phyloP scores from a whole-genome alignment of 2,329 filamentous ascomycete genomes.

The Talaromyces sp. region DNA sequence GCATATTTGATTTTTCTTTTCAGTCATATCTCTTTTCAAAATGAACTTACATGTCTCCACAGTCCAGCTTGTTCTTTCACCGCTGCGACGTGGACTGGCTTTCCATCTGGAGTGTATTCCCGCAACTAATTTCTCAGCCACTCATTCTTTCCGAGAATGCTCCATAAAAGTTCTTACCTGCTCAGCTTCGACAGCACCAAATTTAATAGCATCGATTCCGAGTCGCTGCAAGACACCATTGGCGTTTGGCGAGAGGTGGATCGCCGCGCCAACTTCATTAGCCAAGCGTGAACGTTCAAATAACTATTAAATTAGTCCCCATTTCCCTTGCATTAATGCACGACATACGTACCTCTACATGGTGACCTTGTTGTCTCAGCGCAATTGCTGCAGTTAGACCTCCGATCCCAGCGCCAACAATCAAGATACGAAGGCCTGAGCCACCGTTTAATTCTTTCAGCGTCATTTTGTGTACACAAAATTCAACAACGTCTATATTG shows the following conservation, averaged over 20 bases:
- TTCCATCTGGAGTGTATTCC: conserved; percentile 44
- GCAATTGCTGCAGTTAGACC: conserved; percentile 47
- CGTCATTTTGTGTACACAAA: conserved; percentile 16
- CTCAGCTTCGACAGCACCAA: conserved; percentile 43
- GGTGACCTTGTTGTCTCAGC: conserved; percentile 56
- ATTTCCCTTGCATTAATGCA: background rate
- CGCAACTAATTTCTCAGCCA: conserved; percentile 25
- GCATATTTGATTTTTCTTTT: background rate
- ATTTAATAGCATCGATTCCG: conserved; percentile 45
- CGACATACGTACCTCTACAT: conserved; percentile 37
- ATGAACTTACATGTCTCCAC: conserved; percentile 34
- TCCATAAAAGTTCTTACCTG: conserved; percentile 26
- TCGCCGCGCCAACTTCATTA: conserved; percentile 61
- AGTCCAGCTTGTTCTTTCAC: conserved; percentile 22
- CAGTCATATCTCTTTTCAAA: background rate
- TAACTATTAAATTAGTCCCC: conserved; percentile 40
- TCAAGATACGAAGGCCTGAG: conserved; percentile 31
- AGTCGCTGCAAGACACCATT: conserved; percentile 58
- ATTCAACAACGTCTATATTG: background rate
- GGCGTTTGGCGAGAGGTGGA: conserved; percentile 65
- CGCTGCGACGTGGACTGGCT: conserved; percentile 31
- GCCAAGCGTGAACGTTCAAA: conserved; percentile 61
- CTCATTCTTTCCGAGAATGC: no score
- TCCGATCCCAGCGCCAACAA: conserved; percentile 40
- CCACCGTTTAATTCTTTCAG: conserved; percentile 12